These are phyloP conservation scores for Fonsecaea nubica DNA, from an alignment of 2,329 filamentous ascomycete species.

Conservation along the genomic window DNA sequence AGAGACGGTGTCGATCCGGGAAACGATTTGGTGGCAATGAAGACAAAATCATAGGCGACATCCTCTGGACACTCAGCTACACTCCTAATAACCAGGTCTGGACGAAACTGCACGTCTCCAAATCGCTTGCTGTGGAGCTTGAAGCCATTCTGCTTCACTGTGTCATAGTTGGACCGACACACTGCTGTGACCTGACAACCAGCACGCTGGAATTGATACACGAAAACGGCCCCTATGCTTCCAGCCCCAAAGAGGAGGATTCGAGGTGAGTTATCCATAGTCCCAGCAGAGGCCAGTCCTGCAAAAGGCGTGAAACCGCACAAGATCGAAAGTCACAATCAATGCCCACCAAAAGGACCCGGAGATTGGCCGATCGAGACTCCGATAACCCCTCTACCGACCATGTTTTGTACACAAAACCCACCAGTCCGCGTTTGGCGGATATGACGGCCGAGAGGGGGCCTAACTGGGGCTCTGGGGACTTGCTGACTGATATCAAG, in stretches of 20 bases:
- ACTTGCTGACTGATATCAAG: slow-evolving; percentile 5
- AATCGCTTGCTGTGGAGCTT: slow-evolving; percentile 65
- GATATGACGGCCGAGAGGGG: not conserved
- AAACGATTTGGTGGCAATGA: slow-evolving; percentile 65
- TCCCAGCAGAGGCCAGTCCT: not conserved
- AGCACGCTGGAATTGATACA: slow-evolving; percentile 40
- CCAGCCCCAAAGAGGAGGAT: slow-evolving; percentile 39
- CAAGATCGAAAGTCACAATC: not conserved
- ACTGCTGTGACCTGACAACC: slow-evolving; percentile 61
- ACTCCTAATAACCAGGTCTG: slow-evolving; percentile 66
- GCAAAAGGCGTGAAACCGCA: not conserved
- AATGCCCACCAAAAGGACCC: not conserved
- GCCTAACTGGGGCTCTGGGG: not conserved
- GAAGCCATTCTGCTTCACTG: slow-evolving; percentile 58
- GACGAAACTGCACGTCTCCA: slow-evolving; percentile 69
- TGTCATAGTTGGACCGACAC: slow-evolving; percentile 64
- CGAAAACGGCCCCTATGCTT: slow-evolving; percentile 38
- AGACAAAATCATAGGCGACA: slow-evolving; percentile 59
- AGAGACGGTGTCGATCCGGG: slow-evolving; percentile 60
- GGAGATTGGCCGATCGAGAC: not conserved
- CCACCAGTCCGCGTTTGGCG: not conserved
- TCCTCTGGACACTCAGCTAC: slow-evolving; percentile 57
- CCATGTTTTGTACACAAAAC: not conserved
- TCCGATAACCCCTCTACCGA: not conserved
- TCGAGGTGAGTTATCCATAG: slow-evolving; percentile 33